A percentile compares a stretch with the other conserved stretches of the same genome.
These are phyloP conservation scores for Sporothrix variecibatus DNA, from an alignment of 2,329 filamentous ascomycete species.

Conservation along the genomic window DNA sequence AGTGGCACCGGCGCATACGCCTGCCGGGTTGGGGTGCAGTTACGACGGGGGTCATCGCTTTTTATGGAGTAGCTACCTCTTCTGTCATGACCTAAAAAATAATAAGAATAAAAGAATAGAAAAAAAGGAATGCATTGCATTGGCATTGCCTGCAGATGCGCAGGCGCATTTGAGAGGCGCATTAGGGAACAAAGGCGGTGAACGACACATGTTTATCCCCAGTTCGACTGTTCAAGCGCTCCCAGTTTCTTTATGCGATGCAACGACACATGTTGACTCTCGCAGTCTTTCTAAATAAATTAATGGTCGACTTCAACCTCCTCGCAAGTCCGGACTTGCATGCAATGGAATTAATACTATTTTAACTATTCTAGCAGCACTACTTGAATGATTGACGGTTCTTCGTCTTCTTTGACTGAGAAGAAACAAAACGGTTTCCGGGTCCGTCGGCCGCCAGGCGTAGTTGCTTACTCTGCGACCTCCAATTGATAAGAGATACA, in stretches of 20 bases:
- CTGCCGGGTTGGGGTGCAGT: slow-evolving; percentile 17
- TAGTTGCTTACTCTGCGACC: neutral
- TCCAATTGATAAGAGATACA: neutral
- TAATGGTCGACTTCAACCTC: neutral
- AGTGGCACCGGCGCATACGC: neutral
- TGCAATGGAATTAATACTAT: neutral
- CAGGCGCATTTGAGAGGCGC: no score
- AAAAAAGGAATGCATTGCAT: neutral
- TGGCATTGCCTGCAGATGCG: neutral
- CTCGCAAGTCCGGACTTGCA: neutral
- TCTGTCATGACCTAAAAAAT: neutral
- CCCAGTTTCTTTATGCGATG: neutral
- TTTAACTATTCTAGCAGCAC: neutral
- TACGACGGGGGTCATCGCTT: slow-evolving; percentile 4
- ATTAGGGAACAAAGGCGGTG: slow-evolving; percentile 10
- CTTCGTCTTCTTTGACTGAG: neutral
- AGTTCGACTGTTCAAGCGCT: neutral
- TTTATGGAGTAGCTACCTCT: slow-evolving; percentile 1
- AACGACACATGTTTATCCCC: neutral
- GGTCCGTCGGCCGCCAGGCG: neutral
- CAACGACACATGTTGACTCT: neutral
- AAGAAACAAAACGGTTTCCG: neutral
- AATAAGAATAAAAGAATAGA: neutral
- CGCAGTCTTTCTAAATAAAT: neutral
- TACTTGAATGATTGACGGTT: neutral